Evolutionary conservation across 129 eudicot species (phyloP).

Genomic region (Arctium minus): DNA sequence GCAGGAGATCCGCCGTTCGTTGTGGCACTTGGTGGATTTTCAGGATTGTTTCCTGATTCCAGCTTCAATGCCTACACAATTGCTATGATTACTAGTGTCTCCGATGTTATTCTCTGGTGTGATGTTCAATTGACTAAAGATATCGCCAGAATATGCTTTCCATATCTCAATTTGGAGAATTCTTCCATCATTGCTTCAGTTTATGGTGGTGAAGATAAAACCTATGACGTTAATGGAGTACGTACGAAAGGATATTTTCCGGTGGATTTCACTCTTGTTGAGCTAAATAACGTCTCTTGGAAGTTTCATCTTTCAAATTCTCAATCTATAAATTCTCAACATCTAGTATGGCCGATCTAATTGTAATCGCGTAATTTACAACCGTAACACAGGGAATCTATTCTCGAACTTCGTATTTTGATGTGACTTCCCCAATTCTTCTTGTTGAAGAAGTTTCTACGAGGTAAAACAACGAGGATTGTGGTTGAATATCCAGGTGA

Average conservation of each 20-base stretch:
- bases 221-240: conserved; percentile 45
- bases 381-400: conserved; percentile 66
- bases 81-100: conserved; percentile 24
- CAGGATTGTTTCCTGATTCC: conserved; percentile 55
- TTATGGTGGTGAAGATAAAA: conserved; percentile 1
- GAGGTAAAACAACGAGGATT: conserved; percentile 41
- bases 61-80: conserved; percentile 32
- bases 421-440: conserved; percentile 31
- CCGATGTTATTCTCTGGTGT: conserved; percentile 39
- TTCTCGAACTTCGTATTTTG: conserved; percentile 50
- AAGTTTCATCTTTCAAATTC: conserved; percentile 22
- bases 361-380: neutral
- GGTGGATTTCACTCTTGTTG: conserved; percentile 43
- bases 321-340: neutral
- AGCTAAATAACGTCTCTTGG: conserved; percentile 42
- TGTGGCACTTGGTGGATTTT: conserved; percentile 59
- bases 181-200: conserved; percentile 8
- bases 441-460: conserved; percentile 36
- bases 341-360: neutral
- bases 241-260: conserved; percentile 41
- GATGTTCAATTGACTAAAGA: conserved; percentile 60
- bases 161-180: conserved; percentile 38
- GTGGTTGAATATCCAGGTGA: conserved; percentile 86
- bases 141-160: conserved; percentile 48
- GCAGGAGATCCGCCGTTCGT: conserved; percentile 41